Percentiles rank a stretch among this genome's conserved stretches.
Evolutionary conservation across 176 grass and related monocot genomes (phyloP).

Genomic region (Zoysia pacifica): DNA sequence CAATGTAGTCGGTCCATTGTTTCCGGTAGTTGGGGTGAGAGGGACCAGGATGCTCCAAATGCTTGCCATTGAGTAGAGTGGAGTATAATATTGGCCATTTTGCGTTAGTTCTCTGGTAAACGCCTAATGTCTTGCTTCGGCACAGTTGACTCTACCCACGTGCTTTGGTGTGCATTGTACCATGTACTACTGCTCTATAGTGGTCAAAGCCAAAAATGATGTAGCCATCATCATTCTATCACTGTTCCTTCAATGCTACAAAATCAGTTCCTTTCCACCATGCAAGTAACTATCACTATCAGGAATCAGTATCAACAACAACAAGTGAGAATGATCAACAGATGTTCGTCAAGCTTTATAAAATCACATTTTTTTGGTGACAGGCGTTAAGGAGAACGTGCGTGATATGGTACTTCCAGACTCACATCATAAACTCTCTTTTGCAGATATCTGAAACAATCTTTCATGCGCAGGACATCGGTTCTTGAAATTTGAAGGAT

Average conservation of each 20-base stretch:
- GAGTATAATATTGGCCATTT: background rate
- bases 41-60: background rate
- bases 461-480: slow-evolving; percentile 24
- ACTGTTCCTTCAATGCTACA: background rate
- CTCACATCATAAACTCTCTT: background rate
- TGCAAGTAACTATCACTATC: background rate
- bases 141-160: background rate
- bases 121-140: slow-evolving; percentile 10
- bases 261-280: background rate
- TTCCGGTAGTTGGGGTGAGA: too few species aligned
- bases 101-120: background rate
- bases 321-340: background rate
- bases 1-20: too few species aligned
- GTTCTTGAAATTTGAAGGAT: slow-evolving; percentile 35
- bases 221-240: background rate
- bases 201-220: background rate
- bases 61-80: background rate
- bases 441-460: slow-evolving; percentile 17
- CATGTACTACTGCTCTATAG: too few species aligned
- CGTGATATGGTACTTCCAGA: background rate
- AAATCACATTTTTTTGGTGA: background rate
- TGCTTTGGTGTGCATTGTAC: too few species aligned
- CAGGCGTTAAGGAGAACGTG: background rate
- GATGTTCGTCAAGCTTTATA: background rate
- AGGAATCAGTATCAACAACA: background rate